Evolutionary conservation across 768 basidiomycete genomes (phyloP).

Genomic region (Lentinula aciculospora): DNA sequence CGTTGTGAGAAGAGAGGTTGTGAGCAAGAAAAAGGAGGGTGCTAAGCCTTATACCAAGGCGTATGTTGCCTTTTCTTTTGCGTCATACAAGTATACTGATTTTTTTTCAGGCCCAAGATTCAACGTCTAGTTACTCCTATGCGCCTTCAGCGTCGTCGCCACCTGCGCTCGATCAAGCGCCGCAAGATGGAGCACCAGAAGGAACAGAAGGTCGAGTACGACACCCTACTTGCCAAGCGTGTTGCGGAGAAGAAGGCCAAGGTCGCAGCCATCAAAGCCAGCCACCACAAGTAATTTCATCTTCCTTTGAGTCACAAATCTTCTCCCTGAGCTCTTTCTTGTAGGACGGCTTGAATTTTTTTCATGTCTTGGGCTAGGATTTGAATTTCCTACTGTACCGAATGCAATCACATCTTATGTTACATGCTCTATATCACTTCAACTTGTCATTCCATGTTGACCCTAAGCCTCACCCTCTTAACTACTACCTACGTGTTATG

Average conservation of each 20-base stretch:
- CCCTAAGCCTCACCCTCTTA: neutral
- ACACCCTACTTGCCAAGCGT: conserved; percentile 84
- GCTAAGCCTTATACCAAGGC: conserved; percentile 97
- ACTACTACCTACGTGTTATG: neutral
- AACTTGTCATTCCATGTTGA: neutral
- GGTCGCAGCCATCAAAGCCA: conserved; percentile 81
- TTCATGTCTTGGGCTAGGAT: neutral
- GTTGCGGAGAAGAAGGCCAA: conserved; percentile 91
- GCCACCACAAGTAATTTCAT: conserved; percentile 58
- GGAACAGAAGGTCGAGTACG: conserved; percentile 93
- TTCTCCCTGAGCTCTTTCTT: neutral
- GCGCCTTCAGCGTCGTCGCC: conserved; percentile 94
- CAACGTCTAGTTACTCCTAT: conserved; percentile 93
- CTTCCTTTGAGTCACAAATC: neutral
- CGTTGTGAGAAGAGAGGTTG: conserved; percentile 90
- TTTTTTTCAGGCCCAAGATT: conserved; percentile 74
- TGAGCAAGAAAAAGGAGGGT: conserved; percentile 78
- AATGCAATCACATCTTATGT: neutral
- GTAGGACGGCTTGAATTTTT: neutral
- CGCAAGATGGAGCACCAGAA: conserved; percentile 87
- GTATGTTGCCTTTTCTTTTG: conserved; percentile 39
- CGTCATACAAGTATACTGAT: neutral
- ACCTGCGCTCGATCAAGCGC: conserved; percentile 83
- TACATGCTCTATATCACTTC: neutral
- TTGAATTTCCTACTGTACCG: neutral